A percentile compares a stretch with the other conserved stretches of the same genome.
Evolutionary conservation across 208 protist species (phyloP).

Genomic region (Sergeia podlipaevii): DNA sequence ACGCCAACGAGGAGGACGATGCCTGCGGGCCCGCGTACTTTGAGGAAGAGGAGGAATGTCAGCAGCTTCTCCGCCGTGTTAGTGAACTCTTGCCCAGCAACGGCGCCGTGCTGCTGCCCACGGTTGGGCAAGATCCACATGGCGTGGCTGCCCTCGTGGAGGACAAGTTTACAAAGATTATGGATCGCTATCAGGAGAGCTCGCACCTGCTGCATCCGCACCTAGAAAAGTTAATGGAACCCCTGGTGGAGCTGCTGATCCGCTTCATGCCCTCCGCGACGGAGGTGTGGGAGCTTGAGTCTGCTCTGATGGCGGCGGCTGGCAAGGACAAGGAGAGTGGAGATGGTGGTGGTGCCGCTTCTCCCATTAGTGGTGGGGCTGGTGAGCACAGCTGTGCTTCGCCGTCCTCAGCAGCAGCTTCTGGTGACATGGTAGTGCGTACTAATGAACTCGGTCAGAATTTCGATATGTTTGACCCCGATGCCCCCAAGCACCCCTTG

Average conservation of each 20-base stretch:
- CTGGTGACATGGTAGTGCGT: slow-evolving; percentile 1
- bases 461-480: slow-evolving; percentile 75
- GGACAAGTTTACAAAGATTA: slow-evolving; percentile 43
- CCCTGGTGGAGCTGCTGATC: slow-evolving; percentile 66
- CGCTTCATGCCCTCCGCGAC: slow-evolving; percentile 36
- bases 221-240: slow-evolving; percentile 81
- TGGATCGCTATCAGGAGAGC: slow-evolving; percentile 94
- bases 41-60: slow-evolving; percentile 66
- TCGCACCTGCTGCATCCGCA: slow-evolving; percentile 90
- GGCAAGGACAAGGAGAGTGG: neutral
- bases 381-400: neutral
- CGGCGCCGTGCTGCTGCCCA: slow-evolving; percentile 33
- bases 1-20: slow-evolving; percentile 12
- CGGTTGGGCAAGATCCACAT: slow-evolving; percentile 47
- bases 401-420: neutral
- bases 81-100: slow-evolving; percentile 28
- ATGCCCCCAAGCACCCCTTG: slow-evolving; percentile 64
- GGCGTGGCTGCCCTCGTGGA: slow-evolving; percentile 62
- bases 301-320: slow-evolving; percentile 2
- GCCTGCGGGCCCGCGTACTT: slow-evolving; percentile 70
- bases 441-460: slow-evolving; percentile 48
- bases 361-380: neutral
- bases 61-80: slow-evolving; percentile 30
- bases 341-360: slow-evolving; percentile 9
- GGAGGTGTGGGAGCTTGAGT: slow-evolving; percentile 28